Evolutionary conservation across 805 yeast genomes (phyloP).

Genomic region (Kuraishia ogatae): DNA sequence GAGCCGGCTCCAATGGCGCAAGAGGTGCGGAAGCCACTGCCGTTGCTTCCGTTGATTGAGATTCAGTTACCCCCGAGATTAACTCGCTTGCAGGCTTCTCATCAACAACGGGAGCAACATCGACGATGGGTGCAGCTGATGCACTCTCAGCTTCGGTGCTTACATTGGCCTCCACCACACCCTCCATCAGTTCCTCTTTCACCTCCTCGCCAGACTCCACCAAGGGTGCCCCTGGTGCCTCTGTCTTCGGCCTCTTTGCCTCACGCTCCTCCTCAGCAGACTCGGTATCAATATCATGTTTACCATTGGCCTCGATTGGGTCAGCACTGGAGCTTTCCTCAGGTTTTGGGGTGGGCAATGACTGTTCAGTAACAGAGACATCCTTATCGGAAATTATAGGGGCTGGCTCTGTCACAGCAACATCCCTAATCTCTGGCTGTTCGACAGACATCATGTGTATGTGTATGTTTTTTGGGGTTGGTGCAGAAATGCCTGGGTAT

Average conservation of each 20-base stretch:
- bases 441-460: neutral
- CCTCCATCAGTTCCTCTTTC: constrained; percentile 1
- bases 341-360: constrained; percentile 5
- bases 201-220: neutral
- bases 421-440: neutral
- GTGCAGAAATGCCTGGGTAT: neutral
- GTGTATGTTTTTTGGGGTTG: neutral
- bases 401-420: neutral
- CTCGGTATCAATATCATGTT: neutral
- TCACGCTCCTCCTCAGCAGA: constrained; percentile 1
- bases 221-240: neutral
- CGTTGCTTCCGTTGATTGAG: constrained; percentile 9
- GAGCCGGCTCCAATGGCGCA: constrained; percentile 49
- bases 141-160: neutral
- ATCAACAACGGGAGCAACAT: neutral
- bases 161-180: neutral
- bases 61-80: neutral
- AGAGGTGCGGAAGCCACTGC: constrained; percentile 15
- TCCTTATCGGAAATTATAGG: neutral
- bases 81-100: neutral
- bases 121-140: neutral
- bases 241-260: neutral
- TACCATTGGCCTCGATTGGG: neutral
- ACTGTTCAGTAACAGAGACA: constrained; percentile 1
- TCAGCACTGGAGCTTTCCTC: neutral